Base-by-base conservation (phyloP, 306 rosid genomes). In the Acacia melanoxylon region DNA sequence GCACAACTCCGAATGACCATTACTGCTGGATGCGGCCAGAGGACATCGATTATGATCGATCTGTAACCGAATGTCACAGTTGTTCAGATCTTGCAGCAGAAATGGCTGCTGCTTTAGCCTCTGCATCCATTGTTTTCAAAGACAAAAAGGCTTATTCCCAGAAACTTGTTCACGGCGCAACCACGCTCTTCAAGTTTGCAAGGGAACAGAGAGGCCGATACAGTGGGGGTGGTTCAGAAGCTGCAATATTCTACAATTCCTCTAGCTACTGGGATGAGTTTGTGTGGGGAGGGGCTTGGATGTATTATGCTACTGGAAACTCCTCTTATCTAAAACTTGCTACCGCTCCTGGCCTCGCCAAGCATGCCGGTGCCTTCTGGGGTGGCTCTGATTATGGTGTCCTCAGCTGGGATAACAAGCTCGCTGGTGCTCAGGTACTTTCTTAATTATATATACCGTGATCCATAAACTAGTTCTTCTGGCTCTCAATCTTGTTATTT, bases 11-110 rank as follows among this genome's bases (percentile, higher is more conserved):
- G 0, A 96, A 96, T 27, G 99, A 96, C 81, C 99, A 96, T 83
- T 96, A 92, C 86, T 96, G 99, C 88, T 96, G 99, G 99, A 91
- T 83, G 94, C 94, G 99, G 19, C 99, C 99, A 0, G 99, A 96
- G 90, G 97, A 96, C 78, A 96, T 96, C 74, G 99, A 93, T 79
- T 96, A 96, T 66, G 74, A 40, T 0, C 90, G 99, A 33, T 98
- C 98, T n/a, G 97, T 94, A 52, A 25, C 65, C 5, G 85, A 86
- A 19, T 92, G 97, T 48, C 24, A 54, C 80, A 85, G 88, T 58
- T 92, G 98, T 84, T 89, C 93, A 0, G 99, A 96, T 85, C 99
- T 96, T 74, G 98, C 91, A 8, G 97, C 97, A 0, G 99, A 96
- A 87, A 96, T 96, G 98, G 94, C 99, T 41, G 98, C 99, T 31